These are phyloP conservation scores for Vitis rupestris DNA, from an alignment of 164 flowering plant species.

Conservation along the genomic window DNA sequence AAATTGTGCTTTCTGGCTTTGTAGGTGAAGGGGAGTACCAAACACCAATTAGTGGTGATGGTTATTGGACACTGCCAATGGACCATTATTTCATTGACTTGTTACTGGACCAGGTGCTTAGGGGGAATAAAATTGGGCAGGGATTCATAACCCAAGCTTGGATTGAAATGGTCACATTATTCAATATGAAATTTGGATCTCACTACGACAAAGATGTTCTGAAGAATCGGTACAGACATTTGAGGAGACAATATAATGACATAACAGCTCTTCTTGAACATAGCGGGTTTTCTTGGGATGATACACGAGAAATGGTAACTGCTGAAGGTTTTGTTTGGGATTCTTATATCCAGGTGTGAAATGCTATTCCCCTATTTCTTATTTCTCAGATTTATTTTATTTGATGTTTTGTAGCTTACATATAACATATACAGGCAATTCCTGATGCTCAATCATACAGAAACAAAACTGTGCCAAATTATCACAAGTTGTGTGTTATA, in stretches of 20 bases:
- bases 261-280: slow-evolving; percentile 12
- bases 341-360: slow-evolving; percentile 21
- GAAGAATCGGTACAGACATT: slow-evolving; percentile 6
- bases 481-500: slow-evolving; percentile 15
- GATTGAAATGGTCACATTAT: not conserved
- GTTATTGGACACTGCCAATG: not conserved
- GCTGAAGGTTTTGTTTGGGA: slow-evolving; percentile 24
- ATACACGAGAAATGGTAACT: slow-evolving; percentile 9
- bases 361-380: not conserved
- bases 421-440: slow-evolving; percentile 12
- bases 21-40: not conserved
- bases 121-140: not conserved
- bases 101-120: not conserved
- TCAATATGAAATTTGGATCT: not conserved
- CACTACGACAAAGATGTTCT: not conserved
- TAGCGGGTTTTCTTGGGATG: slow-evolving; percentile 21
- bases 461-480: slow-evolving; percentile 7
- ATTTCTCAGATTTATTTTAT: not conserved
- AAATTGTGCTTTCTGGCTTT: not conserved
- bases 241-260: slow-evolving; percentile 12
- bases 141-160: slow-evolving; percentile 6
- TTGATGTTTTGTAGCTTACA: not conserved
- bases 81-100: not conserved
- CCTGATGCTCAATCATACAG: slow-evolving; percentile 11
- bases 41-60: not conserved